These are phyloP conservation scores for Mucor ambiguus DNA, from an alignment of 371 early-diverging fungal species.

Conservation along the genomic window DNA sequence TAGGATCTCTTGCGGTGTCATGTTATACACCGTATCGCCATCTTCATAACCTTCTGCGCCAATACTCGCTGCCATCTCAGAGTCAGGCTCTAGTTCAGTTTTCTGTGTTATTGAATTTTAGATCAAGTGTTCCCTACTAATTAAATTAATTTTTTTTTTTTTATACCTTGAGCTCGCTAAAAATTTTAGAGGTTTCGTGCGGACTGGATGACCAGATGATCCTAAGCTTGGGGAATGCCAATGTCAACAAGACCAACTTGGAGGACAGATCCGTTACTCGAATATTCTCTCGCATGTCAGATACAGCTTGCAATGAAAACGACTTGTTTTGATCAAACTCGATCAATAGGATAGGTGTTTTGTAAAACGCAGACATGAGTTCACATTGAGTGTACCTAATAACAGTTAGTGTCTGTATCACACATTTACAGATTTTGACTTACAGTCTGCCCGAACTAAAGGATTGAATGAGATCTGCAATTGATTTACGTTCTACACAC, in stretches of 20 bases:
- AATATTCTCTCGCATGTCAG: slow-evolving; percentile 65
- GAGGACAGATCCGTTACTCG: slow-evolving; percentile 62
- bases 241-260: slow-evolving; percentile 79
- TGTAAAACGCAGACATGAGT: slow-evolving; percentile 87
- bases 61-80: slow-evolving; percentile 65
- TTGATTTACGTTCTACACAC: slow-evolving; percentile 94
- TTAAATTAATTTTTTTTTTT: background rate
- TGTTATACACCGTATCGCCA: slow-evolving; percentile 65
- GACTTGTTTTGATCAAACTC: slow-evolving; percentile 92
- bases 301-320: slow-evolving; percentile 29
- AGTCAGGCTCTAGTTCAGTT: slow-evolving; percentile 75
- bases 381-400: slow-evolving; percentile 85
- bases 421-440: slow-evolving; percentile 15
- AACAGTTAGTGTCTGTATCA: background rate
- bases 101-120: slow-evolving; percentile 44
- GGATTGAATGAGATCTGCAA: slow-evolving; percentile 88
- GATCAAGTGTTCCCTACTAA: background rate
- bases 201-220: slow-evolving; percentile 93
- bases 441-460: slow-evolving; percentile 88
- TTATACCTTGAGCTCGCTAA: slow-evolving; percentile 85
- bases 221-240: slow-evolving; percentile 86
- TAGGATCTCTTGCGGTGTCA: slow-evolving; percentile 78
- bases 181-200: slow-evolving; percentile 84
- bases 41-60: slow-evolving; percentile 73
- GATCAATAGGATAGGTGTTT: slow-evolving; percentile 83